A percentile compares a stretch with the other conserved stretches of the same genome.
Evolutionary conservation across 2,329 filamentous ascomycete species (phyloP).

Genomic region (Aureobasidium sp.): DNA sequence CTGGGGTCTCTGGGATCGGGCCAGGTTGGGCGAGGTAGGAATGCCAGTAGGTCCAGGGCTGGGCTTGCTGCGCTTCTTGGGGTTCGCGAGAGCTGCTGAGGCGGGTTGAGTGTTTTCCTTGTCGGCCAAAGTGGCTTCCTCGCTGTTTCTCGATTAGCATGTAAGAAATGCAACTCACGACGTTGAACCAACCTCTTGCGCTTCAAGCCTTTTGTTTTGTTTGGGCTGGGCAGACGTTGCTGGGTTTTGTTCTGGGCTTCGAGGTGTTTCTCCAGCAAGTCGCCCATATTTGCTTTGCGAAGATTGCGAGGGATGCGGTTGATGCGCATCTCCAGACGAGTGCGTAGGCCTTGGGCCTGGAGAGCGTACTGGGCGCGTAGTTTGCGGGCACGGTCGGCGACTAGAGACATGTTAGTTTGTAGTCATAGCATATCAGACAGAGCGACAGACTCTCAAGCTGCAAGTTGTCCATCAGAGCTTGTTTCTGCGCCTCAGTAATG

Average conservation of each 20-base stretch:
- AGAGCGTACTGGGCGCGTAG: constrained; percentile 82
- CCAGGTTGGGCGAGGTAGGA: constrained; percentile 22
- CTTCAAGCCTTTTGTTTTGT: constrained; percentile 23
- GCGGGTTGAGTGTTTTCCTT: constrained; percentile 67
- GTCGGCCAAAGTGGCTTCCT: constrained; percentile 55
- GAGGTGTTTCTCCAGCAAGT: constrained; percentile 57
- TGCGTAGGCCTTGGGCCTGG: constrained; percentile 76
- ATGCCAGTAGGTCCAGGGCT: constrained; percentile 30
- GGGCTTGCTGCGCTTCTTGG: constrained; percentile 56
- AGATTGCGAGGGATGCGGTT: constrained; percentile 81
- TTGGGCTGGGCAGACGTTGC: constrained; percentile 7
- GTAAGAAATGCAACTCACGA: constrained; percentile 20
- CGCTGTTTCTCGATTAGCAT: constrained; percentile 40
- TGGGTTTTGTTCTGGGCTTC: constrained; percentile 25
- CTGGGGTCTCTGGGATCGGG: constrained; percentile 26
- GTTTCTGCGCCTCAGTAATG: constrained; percentile 58
- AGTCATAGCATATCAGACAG: constrained; percentile 20
- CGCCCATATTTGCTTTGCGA: constrained; percentile 74
- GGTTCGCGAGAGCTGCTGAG: constrained; percentile 49
- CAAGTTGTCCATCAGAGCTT: constrained; percentile 80
- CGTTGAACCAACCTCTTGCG: constrained; percentile 28
- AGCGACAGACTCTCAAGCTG: constrained; percentile 68
- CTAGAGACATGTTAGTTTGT: constrained; percentile 42
- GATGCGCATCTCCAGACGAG: constrained; percentile 84
- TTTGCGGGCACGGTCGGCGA: constrained; percentile 80